Evolutionary conservation across 2,329 filamentous ascomycete species (phyloP), one percentile per base, ranked within the genome.

Genomic region (Aureobasidium uvarum): DNA sequence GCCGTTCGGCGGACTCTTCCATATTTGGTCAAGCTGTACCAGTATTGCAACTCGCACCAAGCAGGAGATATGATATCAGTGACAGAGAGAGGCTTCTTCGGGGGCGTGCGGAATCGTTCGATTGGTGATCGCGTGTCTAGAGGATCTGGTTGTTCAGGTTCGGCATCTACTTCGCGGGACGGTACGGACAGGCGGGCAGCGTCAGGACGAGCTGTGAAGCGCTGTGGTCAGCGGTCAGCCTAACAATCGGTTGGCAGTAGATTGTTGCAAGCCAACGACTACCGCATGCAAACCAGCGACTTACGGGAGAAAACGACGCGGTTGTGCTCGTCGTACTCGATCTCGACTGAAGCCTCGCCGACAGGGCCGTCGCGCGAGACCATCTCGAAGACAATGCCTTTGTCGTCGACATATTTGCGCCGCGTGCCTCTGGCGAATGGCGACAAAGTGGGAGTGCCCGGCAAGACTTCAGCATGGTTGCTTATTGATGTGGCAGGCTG

Each of bases 21-120:
- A 72, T 89, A 86, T 64, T 86, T 87, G 3, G 88, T 90, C 64
- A 99, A 82, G 0, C 87, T 91, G 77, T 96, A 97, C 81, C 87
- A 92, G 72, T 96, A 96, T 75, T 98, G 93, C 66, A 98, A 77
- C 77, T 99, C 94, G 75, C 95, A 99, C 95, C 95, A 99, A 8
- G 93, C 89, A 2, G 93, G 93, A 1, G 91, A 89, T 0, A 93
- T 86, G 28, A 98, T 79, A 75, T 99, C 95, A 2, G 91, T 92
- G 1, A 98, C 95, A 0, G 90, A 92, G 8, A 98, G 83, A 0
- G 90, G 86, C 73, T 91, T 94, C 72, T 84, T 88, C 0, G 91
- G 91, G 65, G 84, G 87, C 1, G 86, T 86, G 43, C 93, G 88
- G 71, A 96, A 96, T 39, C 89, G 86, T 68, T 92, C 84, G 2